These are phyloP conservation scores for Suillus hirtellus DNA, from an alignment of 768 basidiomycete species.

Conservation along the genomic window DNA sequence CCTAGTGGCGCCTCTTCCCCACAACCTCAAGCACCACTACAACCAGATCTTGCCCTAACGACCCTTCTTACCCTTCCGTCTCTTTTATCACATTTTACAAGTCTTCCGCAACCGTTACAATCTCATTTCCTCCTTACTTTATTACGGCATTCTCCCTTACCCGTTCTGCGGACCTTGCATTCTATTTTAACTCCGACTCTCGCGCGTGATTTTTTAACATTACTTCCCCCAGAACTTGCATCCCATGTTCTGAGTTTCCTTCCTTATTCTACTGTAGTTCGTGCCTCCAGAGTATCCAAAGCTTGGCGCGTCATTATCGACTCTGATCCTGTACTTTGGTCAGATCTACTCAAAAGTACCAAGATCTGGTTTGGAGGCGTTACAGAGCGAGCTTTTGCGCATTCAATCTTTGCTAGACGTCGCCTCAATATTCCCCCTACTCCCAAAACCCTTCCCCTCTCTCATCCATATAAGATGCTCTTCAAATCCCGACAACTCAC, in stretches of 20 bases:
- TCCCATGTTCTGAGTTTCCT: conserved; percentile 86
- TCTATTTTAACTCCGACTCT: conserved; percentile 87
- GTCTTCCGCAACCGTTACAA: conserved; percentile 79
- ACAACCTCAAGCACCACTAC: conserved; percentile 66
- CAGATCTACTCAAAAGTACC: conserved; percentile 78
- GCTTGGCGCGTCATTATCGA: conserved; percentile 93
- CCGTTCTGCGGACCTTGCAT: conserved; percentile 87
- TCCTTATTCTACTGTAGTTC: conserved; percentile 77
- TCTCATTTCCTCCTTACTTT: conserved; percentile 93
- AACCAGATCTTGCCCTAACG: conserved; percentile 79
- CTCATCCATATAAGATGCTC: conserved; percentile 88
- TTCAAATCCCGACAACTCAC: conserved; percentile 90
- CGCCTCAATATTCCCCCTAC: conserved; percentile 38
- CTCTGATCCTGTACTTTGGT: conserved; percentile 88
- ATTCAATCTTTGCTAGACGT: conserved; percentile 65
- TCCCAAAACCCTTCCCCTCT: conserved; percentile 59
- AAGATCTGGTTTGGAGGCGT: conserved; percentile 89
- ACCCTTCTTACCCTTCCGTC: conserved; percentile 85
- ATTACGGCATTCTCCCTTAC: conserved; percentile 86
- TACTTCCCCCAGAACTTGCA: conserved; percentile 90
- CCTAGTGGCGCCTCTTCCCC: conserved; percentile 80
- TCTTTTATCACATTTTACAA: conserved; percentile 78
- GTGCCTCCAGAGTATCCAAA: conserved; percentile 85
- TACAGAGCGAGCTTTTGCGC: conserved; percentile 79
- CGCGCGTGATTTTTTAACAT: conserved; percentile 91